Percentiles rank a stretch among this genome's conserved stretches.
phyloP scores from a whole-genome alignment of 257 asterid species.

The Fraxinus cuspidata region DNA sequence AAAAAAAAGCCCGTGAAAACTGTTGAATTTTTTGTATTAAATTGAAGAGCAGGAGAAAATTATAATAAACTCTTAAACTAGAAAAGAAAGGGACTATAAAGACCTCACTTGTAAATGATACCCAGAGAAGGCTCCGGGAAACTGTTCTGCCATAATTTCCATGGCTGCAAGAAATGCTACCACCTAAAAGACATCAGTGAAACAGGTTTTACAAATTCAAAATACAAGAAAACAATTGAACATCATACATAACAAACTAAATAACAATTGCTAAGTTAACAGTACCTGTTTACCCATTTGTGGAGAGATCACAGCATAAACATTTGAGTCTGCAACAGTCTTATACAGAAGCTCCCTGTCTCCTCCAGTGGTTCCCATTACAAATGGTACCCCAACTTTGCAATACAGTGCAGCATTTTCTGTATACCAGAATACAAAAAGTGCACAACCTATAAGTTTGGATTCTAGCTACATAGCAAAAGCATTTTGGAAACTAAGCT shows the following conservation, averaged over 20 bases:
- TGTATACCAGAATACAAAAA: slow-evolving; percentile 29
- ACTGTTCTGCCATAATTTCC: slow-evolving; percentile 88
- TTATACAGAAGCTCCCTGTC: slow-evolving; percentile 81
- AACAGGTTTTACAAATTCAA: slow-evolving; percentile 8
- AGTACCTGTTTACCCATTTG: slow-evolving; percentile 99
- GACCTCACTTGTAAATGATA: slow-evolving; percentile 67
- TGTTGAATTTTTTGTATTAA: not conserved
- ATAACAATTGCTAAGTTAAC: not conserved
- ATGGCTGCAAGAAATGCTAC: slow-evolving; percentile 97
- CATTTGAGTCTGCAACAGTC: slow-evolving; percentile 69
- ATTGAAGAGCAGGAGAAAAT: not conserved
- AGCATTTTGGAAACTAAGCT: not conserved
- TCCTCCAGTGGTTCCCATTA: slow-evolving; percentile 98
- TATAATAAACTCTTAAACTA: not conserved
- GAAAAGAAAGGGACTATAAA: not conserved
- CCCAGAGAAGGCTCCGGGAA: slow-evolving; percentile 98
- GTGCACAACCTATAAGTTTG: not conserved
- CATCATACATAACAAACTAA: slow-evolving; percentile 10
- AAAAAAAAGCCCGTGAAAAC: not conserved
- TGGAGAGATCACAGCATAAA: slow-evolving; percentile 96
- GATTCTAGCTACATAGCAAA: not conserved
- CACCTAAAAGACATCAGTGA: slow-evolving; percentile 50
- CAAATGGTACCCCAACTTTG: slow-evolving; percentile 96
- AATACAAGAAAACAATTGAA: slow-evolving; percentile 12
- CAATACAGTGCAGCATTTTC: slow-evolving; percentile 84